Evolutionary conservation across 768 basidiomycete species (phyloP), one percentile per base, ranked within the genome.

Genomic region (Filobasidium wieringae): DNA sequence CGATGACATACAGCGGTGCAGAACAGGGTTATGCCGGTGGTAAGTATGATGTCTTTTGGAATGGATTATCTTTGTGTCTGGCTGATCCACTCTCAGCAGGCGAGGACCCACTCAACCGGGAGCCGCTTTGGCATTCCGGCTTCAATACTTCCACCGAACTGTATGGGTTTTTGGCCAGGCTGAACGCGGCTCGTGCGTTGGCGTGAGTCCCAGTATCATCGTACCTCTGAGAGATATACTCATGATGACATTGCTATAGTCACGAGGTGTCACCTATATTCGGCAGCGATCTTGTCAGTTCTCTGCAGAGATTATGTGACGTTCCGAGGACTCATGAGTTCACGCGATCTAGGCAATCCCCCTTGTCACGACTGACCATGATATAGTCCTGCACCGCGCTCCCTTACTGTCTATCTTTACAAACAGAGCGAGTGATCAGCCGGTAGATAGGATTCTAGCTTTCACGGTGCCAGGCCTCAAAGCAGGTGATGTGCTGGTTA

Each of bases 31-130:
- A 34, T 22, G 22, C 50, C 33, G 55, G 60, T 31, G 60, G 60
- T 61, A 43, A 36, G 60, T 26, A 29, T 2, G 19, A 11, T 36
- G 19, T 7, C 51, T 7, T 50, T 43, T 24, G n/a, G n/a, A n/a
- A n/a, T n/a, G n/a, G n/a, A n/a, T n/a, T n/a, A n/a, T n/a, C n/a
- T n/a, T n/a, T n/a, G n/a, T 7, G 11, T 14, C 2, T 47, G 1
- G 51, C 47, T 43, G 2, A 29, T 32, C 24, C 9, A 30, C 1
- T 34, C 7, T 7, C 17, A 27, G 11, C 39, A 61, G 74, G 70
- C n/a, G 62, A 60, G 19, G 72, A 74, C 55, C 72, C 74, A 4
- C 56, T 51, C 37, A 74, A 74, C 62, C 66, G 74, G 15, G 74
- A 74, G 58, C 62, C 72, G 3, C 47, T 73, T 0, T 73, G 72